These are phyloP conservation scores for Scalesia atractyloides DNA, from an alignment of 129 eudicot genomes.

Conservation along the genomic window DNA sequence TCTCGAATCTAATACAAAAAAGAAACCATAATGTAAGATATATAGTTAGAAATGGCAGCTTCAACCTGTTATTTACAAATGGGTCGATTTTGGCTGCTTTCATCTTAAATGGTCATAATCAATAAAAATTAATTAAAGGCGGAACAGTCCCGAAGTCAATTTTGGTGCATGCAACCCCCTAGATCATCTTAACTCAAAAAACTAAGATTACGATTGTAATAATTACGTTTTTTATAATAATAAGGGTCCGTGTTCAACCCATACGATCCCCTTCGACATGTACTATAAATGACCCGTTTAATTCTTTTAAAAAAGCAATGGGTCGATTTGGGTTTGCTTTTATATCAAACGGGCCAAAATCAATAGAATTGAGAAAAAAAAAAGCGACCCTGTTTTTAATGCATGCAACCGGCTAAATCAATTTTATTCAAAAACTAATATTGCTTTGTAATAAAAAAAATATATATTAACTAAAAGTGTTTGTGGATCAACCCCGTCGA, in stretches of 20 bases:
- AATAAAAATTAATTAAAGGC: not conserved
- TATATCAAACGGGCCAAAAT: not conserved
- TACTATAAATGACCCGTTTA: too few species aligned
- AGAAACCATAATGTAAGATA: not conserved
- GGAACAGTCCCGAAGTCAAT: not conserved
- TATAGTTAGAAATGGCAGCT: not conserved
- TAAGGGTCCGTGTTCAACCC: too few species aligned
- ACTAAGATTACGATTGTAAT: not conserved
- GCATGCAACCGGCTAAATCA: not conserved
- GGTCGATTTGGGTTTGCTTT: not conserved
- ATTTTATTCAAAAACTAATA: not conserved
- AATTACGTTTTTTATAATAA: too few species aligned
- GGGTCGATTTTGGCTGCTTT: not conserved
- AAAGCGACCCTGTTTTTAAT: not conserved
- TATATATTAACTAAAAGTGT: not conserved
- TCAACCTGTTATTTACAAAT: not conserved
- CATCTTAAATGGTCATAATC: not conserved
- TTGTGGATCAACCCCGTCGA: not conserved
- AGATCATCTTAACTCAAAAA: not conserved
- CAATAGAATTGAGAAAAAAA: not conserved
- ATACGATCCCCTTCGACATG: too few species aligned
- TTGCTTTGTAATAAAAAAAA: not conserved
- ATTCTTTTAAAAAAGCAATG: not conserved
- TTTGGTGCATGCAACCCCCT: not conserved
- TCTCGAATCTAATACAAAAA: conserved; percentile 59